These are phyloP conservation scores for Acanthamoeba healyi DNA, from an alignment of 208 protist species.

Conservation along the genomic window DNA sequence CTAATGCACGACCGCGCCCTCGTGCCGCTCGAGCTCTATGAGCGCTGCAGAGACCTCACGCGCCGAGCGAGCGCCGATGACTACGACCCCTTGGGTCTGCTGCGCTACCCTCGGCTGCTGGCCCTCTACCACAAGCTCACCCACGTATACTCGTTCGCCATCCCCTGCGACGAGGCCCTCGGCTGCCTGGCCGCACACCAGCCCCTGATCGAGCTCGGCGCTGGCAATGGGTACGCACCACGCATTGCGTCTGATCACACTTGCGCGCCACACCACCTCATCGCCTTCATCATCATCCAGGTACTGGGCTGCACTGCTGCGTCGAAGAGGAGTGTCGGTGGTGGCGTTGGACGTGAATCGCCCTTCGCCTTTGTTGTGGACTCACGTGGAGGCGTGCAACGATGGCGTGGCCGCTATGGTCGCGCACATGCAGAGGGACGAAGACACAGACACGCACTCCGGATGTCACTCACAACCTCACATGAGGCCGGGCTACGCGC, in stretches of 20 bases:
- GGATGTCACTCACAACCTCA: neutral
- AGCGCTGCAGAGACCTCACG: no score
- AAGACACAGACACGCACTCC: neutral
- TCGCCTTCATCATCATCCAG: neutral
- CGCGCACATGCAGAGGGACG: neutral
- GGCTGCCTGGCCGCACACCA: neutral
- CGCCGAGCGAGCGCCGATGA: no score
- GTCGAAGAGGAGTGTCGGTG: neutral
- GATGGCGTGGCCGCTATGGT: neutral
- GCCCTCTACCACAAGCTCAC: constrained; percentile 16
- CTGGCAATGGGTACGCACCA: neutral
- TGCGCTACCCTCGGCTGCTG: neutral
- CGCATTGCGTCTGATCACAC: neutral
- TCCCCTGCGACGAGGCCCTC: neutral
- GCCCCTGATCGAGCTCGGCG: constrained; percentile 14
- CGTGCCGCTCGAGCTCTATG: neutral
- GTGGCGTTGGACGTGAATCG: neutral
- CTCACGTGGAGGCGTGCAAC: neutral
- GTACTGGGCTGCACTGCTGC: constrained; percentile 44
- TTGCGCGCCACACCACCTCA: no score
- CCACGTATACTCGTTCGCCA: neutral
- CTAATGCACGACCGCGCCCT: neutral
- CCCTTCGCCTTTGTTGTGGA: neutral
- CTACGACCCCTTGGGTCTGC: neutral
- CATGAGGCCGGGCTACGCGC: neutral